Evolutionary conservation across 2,329 filamentous ascomycete genomes (phyloP), one percentile per base, ranked within the genome.

Genomic region (Aspergillus sp.): DNA sequence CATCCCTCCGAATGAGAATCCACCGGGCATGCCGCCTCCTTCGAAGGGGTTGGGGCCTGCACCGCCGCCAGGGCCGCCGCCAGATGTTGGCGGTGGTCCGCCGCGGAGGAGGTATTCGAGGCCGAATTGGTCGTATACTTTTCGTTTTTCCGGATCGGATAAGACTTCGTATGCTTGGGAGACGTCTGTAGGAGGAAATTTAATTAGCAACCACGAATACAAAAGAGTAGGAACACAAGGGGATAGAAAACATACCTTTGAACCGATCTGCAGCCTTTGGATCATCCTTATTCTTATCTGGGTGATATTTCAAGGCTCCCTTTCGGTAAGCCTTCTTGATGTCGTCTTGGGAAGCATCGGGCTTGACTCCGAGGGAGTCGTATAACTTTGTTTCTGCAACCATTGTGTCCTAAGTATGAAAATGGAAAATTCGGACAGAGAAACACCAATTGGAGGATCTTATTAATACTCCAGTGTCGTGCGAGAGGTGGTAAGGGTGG

Each of bases 161-260:
- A 99, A 87, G 67, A 99, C 96, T 79, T 99, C 95, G 80, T 97
- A 99, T 57, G 95, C 95, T 79, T 98, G 93, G 1, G 92, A 96
- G 64, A 92, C 90, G 75, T 98, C 95, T 85, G 62, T 43, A 56
- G 7, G 19, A 11, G 21, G 14, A 39, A 41, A 46, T 35, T 44
- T 37, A 14, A 41, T 51, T 27, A 51, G 25, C 35, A 40, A 39
- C 8, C 39, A 7, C n/a, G 47, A 25, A 59, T 17, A 50, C 2
- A 21, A 5, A 39, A 27, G 21, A 25, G 52, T n/a, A 48, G 27
- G 27, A 58, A 8, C 5, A 15, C n/a, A 33, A 31, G 37, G 39
- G n/a, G 33, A 25, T 23, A 2, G 17, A 14, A 25, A 46, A 67
- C 75, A 62, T 76, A 83, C 83, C 83, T 79, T 99, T 99, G 83